Conservation (phyloP, 495 filamentous ascomycete species). For the Penicillium tannophilum region DNA sequence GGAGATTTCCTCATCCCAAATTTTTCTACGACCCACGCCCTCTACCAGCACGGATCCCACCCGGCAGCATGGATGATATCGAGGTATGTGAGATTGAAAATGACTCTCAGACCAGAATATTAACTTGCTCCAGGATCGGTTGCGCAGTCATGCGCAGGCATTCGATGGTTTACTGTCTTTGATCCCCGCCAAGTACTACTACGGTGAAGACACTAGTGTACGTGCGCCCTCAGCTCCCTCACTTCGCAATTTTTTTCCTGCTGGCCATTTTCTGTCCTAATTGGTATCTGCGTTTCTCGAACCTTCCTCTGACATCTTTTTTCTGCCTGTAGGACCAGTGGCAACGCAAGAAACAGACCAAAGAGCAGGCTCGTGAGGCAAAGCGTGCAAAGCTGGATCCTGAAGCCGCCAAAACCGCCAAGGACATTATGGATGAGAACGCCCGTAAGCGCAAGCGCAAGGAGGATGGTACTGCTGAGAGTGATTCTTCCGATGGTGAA, state of each 20-base stretch:
- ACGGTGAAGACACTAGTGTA: conserved; percentile 83
- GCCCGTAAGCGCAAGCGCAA: conserved; percentile 67
- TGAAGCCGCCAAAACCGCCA: conserved; percentile 69
- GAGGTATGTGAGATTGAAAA: conserved; percentile 38
- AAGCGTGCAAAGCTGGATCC: conserved; percentile 84
- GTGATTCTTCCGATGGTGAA: conserved; percentile 47
- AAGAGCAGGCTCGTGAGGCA: conserved; percentile 75
- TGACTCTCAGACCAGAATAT: background rate
- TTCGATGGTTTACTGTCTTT: conserved; percentile 91
- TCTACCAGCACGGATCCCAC: conserved; percentile 23
- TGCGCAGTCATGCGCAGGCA: conserved; percentile 80
- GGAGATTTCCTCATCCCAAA: conserved; percentile 12
- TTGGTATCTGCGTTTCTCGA: conserved; percentile 10
- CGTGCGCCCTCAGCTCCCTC: conserved; percentile 38
- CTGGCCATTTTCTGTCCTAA: conserved; percentile 5
- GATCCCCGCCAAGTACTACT: conserved; percentile 92
- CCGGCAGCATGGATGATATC: conserved; percentile 46
- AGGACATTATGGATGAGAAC: conserved; percentile 83
- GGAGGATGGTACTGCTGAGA: conserved; percentile 49
- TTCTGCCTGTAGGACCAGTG: conserved; percentile 70
- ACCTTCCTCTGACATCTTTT: conserved; percentile 38
- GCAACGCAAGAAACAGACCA: conserved; percentile 85
- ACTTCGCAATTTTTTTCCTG: conserved; percentile 10
- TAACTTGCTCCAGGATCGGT: conserved; percentile 62
- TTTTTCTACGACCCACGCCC: conserved; percentile 14